These are phyloP conservation scores for Trichoderma atrobrunneum DNA, from an alignment of 2,329 filamentous ascomycete species.

Conservation along the genomic window DNA sequence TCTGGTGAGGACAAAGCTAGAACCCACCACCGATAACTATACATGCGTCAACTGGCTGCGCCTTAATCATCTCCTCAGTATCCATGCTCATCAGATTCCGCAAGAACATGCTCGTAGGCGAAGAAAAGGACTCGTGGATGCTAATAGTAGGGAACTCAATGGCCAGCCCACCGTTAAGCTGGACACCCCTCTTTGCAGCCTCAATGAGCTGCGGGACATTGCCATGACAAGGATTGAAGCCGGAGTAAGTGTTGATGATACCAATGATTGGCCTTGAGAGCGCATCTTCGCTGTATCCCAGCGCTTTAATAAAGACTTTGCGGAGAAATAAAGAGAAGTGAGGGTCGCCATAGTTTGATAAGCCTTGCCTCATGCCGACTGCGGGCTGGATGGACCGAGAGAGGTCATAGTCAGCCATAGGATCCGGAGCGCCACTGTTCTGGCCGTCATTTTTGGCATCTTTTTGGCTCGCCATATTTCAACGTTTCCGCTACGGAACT, in stretches of 20 bases:
- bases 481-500: fast-evolving
- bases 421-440: background rate
- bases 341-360: conserved; percentile 68
- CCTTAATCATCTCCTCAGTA: conserved; percentile 73
- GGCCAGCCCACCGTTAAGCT: conserved; percentile 63
- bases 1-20: fast-evolving
- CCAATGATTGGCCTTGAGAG: conserved; percentile 70
- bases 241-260: conserved; percentile 70
- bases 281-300: conserved; percentile 70
- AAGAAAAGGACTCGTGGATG: conserved; percentile 65
- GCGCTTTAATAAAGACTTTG: conserved; percentile 74
- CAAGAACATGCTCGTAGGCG: conserved; percentile 72
- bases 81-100: conserved; percentile 77
- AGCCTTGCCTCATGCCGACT: conserved; percentile 59
- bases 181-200: conserved; percentile 65
- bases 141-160: conserved; percentile 74
- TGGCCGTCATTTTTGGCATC: background rate
- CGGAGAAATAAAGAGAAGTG: conserved; percentile 74
- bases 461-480: background rate
- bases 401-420: conserved; percentile 58
- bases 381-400: conserved; percentile 47
- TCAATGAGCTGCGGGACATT: conserved; percentile 71
- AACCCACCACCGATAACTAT: conserved; percentile 61
- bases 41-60: conserved; percentile 67
- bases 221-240: conserved; percentile 72